Evolutionary conservation across 2,329 filamentous ascomycete species (phyloP), one percentile per base, ranked within the genome.

Genomic region (Alternaria solani): DNA sequence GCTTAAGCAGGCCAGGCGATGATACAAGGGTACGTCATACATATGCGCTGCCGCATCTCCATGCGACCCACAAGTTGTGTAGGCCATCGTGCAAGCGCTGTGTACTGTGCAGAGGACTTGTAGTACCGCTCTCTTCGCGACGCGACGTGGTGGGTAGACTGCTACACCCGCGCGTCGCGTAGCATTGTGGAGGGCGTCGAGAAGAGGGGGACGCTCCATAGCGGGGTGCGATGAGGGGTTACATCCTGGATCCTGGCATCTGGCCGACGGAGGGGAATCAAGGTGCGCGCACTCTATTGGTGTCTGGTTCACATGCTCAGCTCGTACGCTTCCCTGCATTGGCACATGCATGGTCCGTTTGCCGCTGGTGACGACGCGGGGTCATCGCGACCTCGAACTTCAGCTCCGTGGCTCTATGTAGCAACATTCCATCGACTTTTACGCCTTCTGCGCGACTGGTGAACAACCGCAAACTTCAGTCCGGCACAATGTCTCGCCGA

Each of bases 401-500:
- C 55, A 58, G 23, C 52, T 43, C 60, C 47, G 46, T 52, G 61
- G 44, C 57, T 47, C 41, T 48, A 56, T 30, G 39, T 51, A 56
- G 41, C 47, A 58, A 42, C 53, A 57, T 53, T 23, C 46, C 38
- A 34, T 23, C 34, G 14, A n/a, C 18, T 20, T 20, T 18, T 23
- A 30, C 34, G 23, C n/a, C 30, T 23, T 25, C 30, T 34, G 39
- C 14, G 46, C 41, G 46, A 46, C 20, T 41, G 25, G 25, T 41
- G 43, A 23, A 30, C 52, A 25, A 47, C 30, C 32, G 55, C 62
- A 39, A 64, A 64, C 65, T 65, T 60, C 30, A 60, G 63, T 60
- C 63, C 57, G 60, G 28, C 56, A 62, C 61, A 44, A 78, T 78
- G 76, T 68, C 76, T 60, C 71, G 69, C 48, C 64, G 79, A 57